Evolutionary conservation across 1,139 yeast species (phyloP).

Genomic region (Zygosaccharomyces pseudobailii): DNA sequence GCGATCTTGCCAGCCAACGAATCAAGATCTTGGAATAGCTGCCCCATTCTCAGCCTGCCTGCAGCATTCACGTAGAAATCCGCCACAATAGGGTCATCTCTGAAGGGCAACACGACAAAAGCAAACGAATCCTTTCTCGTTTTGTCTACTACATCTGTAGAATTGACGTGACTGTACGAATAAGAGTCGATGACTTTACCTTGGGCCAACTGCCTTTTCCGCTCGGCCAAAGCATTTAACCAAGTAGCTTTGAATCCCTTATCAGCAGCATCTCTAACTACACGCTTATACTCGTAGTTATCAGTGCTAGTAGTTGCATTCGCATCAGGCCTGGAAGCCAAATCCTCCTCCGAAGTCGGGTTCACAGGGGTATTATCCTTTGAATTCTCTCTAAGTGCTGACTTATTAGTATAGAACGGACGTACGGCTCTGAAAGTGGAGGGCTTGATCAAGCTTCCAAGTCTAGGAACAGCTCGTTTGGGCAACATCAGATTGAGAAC

Average conservation of each 20-base stretch:
- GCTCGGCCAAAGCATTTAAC: constrained; percentile 76
- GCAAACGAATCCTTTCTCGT: constrained; percentile 75
- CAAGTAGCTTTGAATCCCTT: constrained; percentile 61
- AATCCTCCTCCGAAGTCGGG: constrained; percentile 16
- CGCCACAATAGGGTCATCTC: constrained; percentile 74
- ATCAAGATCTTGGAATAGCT: constrained; percentile 85
- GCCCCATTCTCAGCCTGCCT: constrained; percentile 87
- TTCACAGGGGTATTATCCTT: constrained; percentile 1
- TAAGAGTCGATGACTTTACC: constrained; percentile 69
- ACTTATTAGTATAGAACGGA: neutral
- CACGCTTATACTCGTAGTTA: constrained; percentile 20
- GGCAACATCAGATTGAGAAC: neutral
- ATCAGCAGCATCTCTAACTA: constrained; percentile 14
- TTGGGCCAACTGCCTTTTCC: constrained; percentile 62
- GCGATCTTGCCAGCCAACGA: constrained; percentile 87
- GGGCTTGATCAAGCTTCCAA: neutral
- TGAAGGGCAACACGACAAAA: constrained; percentile 71
- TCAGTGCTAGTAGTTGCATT: constrained; percentile 21
- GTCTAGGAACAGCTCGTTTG: neutral
- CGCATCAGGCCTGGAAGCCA: constrained; percentile 25
- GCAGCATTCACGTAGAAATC: constrained; percentile 86
- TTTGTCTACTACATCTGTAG: constrained; percentile 65
- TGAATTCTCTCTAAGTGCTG: neutral
- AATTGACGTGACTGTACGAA: constrained; percentile 66
- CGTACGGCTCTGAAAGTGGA: neutral